Evolutionary conservation across 805 yeast genomes (phyloP), one percentile per base, ranked within the genome.

Genomic region (Torulaspora gathmanii): DNA sequence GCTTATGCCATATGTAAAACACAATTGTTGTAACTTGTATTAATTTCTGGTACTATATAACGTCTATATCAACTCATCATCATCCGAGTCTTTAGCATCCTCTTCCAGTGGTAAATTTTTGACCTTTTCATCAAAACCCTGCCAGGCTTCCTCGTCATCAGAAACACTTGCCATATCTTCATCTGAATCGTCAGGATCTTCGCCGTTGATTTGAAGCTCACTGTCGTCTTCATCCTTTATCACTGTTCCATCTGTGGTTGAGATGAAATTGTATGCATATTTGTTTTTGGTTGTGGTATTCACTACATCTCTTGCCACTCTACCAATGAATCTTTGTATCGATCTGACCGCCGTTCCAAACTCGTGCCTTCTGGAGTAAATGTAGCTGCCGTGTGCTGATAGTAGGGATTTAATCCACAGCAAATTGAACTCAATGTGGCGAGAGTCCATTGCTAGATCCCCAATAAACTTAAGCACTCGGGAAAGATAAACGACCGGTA

Each of bases 351-450:
- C 73, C 45, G 80, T 77, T 2, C 80, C 71, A 56, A 83, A 86
- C 42, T 79, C 75, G 49, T 75, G 80, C 57, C 79, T 80, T 56
- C 84, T 75, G 10, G 64, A 64, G 33, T 78, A 73, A 42, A 93
- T 83, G 63, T 78, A 83, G 51, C 74, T 74, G 10, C 99, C 98
- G 61, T 91, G 97, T 15, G 74, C 64, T 1, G 83, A 72, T 13
- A 93, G 64, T 4, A 89, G 55, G 12, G 75, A 70, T 53, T 82
- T 79, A 27, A 91, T 73, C 98, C 99, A 93, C 9, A 84, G 54
- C 51, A 93, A 64, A 56, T 82, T 80, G 69, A 82, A 89, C 68
- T 93, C 97, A 19, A 91, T 62, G 66, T 93, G 98, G 27, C 79
- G 89, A 5, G 88, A 79, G 3, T 82, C 85, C 61, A 75, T 75